Conservation (phyloP, 768 basidiomycete genomes). For the Amanita exitialis region DNA sequence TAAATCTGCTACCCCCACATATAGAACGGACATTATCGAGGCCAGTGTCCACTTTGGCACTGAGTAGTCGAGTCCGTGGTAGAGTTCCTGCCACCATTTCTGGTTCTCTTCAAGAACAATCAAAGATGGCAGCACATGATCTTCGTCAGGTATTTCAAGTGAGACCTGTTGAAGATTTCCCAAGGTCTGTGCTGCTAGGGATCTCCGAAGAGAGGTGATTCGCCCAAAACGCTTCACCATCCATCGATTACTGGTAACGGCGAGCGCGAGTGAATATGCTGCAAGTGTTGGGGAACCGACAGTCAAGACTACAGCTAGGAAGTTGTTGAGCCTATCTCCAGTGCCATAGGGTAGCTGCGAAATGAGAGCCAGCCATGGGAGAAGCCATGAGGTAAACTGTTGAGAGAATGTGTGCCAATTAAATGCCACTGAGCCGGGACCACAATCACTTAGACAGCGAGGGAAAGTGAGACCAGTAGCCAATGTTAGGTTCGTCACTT, state of each 20-base stretch:
- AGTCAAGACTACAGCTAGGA: slow-evolving; percentile 30
- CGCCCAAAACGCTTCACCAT: slow-evolving; percentile 21
- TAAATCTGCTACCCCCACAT: slow-evolving; percentile 38
- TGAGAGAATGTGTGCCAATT: slow-evolving; percentile 25
- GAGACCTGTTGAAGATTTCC: slow-evolving; percentile 33
- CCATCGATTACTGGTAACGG: slow-evolving; percentile 35
- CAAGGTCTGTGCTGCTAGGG: slow-evolving; percentile 22
- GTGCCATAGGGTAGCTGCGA: slow-evolving; percentile 41
- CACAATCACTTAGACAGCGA: slow-evolving; percentile 12
- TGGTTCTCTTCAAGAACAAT: slow-evolving; percentile 32
- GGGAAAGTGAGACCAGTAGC: not conserved
- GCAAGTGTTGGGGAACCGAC: slow-evolving; percentile 36
- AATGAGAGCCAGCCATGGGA: slow-evolving; percentile 38
- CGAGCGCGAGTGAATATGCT: slow-evolving; percentile 32
- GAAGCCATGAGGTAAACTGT: slow-evolving; percentile 32
- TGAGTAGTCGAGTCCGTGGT: slow-evolving; percentile 21
- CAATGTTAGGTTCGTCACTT: not conserved
- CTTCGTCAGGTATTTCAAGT: slow-evolving; percentile 18
- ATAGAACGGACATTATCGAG: slow-evolving; percentile 27
- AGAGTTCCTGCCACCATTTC: slow-evolving; percentile 27
- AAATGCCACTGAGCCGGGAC: slow-evolving; percentile 16
- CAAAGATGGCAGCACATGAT: slow-evolving; percentile 26
- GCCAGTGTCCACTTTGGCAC: slow-evolving; percentile 26
- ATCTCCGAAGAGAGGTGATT: slow-evolving; percentile 20
- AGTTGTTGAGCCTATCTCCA: slow-evolving; percentile 26